A percentile compares a stretch with the other conserved stretches of the same genome.
These are phyloP conservation scores for Hypoxylon fuscum DNA, from an alignment of 495 filamentous ascomycete genomes.

Conservation along the genomic window DNA sequence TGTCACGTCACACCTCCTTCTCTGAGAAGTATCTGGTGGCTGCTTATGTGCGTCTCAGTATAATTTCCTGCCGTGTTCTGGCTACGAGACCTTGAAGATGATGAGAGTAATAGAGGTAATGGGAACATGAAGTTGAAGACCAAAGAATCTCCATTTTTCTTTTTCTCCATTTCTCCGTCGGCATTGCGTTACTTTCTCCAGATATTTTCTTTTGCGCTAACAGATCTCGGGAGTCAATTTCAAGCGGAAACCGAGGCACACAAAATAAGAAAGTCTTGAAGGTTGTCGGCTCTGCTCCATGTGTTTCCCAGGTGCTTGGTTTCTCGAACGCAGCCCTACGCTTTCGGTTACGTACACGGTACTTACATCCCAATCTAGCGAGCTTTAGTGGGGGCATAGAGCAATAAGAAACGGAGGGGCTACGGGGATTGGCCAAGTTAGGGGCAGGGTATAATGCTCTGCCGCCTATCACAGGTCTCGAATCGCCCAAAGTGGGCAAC, in stretches of 20 bases:
- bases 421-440: slow-evolving; percentile 15
- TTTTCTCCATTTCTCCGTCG: slow-evolving; percentile 24
- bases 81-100: neutral
- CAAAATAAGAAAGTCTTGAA: slow-evolving; percentile 1
- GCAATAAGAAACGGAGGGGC: slow-evolving; percentile 13
- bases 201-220: slow-evolving; percentile 21
- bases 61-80: neutral
- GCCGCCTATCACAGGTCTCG: slow-evolving; percentile 23
- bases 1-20: neutral
- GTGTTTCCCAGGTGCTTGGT: slow-evolving; percentile 21
- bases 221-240: neutral
- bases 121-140: slow-evolving; percentile 13
- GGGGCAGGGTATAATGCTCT: slow-evolving; percentile 3
- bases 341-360: slow-evolving; percentile 40
- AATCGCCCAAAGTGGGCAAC: slow-evolving; percentile 28
- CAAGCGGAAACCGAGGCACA: slow-evolving; percentile 22
- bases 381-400: slow-evolving; percentile 13
- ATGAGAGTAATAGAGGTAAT: slow-evolving; percentile 1
- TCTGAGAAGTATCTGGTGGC: slow-evolving; percentile 4
- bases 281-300: slow-evolving; percentile 1
- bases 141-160: slow-evolving; percentile 6
- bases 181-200: slow-evolving; percentile 17
- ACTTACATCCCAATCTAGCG: slow-evolving; percentile 24
- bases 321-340: slow-evolving; percentile 38
- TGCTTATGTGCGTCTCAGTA: neutral